Base-by-base conservation (phyloP, 768 basidiomycete species). In the Auricularia auricula-judae region DNA sequence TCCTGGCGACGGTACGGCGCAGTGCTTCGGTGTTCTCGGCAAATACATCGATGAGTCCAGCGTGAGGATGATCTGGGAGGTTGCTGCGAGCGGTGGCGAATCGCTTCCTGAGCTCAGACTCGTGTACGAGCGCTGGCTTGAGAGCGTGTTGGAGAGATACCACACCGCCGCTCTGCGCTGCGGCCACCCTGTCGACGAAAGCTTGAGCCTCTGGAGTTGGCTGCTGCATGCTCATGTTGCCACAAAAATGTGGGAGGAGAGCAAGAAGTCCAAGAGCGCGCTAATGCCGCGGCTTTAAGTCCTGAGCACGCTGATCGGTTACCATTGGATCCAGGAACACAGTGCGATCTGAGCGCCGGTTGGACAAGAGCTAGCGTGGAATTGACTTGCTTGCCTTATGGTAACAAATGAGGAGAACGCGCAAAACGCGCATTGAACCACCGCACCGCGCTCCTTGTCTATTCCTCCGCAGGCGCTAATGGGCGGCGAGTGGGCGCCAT, bases 1-100 rank as follows among this genome's bases (percentile, higher is more conserved):
- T 75, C 18, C 85, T 73, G 3, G 83, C 81, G 56, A 81, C 74
- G 4, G 82, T 82, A n/a, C 72, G 79, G 34, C 80, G 76, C 68
- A 85, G 79, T 34, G 76, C 77, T 3, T 65, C 72, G 0, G 80
- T 80, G 0, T 82, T 82, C 34, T 73, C 33, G 14, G 42, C 78
- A 71, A 86, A 86, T 2, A 85, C 76, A 64, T 86, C 82, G 66
- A 86, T 80, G 18, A 86, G 81, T 3, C 85, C 84, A 58, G 86
- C 82, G 65, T 81, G 70, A 3, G 80, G 80, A 66, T 83, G 76
- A 35, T 85, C 76, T 34, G 80, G 78, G 10, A 71, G 21, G 64
- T 82, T 79, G 58, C 66, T 66, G 70, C 77, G 80, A 67, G 85
- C 82, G 2, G 78, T 81, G 8, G 84, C 84, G 65, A 83, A 86